phyloP scores from a whole-genome alignment of 495 filamentous ascomycete species.

The Halenospora varia region DNA sequence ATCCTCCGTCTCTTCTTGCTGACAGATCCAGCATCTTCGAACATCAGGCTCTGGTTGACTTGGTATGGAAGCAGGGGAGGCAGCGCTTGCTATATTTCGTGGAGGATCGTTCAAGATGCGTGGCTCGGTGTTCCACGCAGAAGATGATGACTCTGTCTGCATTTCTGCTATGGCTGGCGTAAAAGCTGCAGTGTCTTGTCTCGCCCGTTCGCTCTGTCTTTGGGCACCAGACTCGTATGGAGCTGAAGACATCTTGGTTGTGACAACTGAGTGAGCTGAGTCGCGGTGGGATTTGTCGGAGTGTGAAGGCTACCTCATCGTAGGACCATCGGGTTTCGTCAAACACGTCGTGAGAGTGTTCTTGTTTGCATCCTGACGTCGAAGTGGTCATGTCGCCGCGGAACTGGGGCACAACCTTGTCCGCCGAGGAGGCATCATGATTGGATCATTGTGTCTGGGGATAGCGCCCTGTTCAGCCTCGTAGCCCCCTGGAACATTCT shows the following conservation, averaged over 20 bases:
- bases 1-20: conserved; percentile 78
- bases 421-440: too few species aligned
- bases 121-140: not conserved
- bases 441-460: too few species aligned
- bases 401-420: too few species aligned
- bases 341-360: not conserved
- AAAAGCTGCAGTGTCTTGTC: not conserved
- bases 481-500: not conserved
- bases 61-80: not conserved
- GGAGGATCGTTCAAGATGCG: not conserved
- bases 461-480: not conserved
- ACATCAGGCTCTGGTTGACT: conserved; percentile 7
- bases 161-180: too few species aligned
- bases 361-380: not conserved
- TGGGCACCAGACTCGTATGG: not conserved
- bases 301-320: not conserved
- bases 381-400: not conserved
- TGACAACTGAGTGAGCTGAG: not conserved
- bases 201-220: not conserved
- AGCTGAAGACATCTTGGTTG: not conserved
- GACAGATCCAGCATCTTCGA: conserved; percentile 82
- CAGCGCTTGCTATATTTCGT: not conserved
- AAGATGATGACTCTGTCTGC: not conserved
- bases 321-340: not conserved
- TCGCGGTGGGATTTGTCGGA: not conserved